Conservation (phyloP, 441 rosid species). For the Melastoma candidum region DNA sequence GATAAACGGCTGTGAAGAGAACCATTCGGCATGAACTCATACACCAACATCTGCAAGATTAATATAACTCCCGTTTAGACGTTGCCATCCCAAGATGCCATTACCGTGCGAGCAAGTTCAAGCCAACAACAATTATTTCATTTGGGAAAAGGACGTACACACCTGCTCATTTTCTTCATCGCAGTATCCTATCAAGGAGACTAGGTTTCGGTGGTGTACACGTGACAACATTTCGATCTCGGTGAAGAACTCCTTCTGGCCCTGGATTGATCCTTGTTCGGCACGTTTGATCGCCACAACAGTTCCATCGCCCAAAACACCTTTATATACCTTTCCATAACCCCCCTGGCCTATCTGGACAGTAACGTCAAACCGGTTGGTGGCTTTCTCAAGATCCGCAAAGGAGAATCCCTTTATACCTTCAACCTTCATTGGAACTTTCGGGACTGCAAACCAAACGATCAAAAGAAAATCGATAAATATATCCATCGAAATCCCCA, state of each 20-base stretch:
- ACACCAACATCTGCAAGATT: constrained; percentile 7
- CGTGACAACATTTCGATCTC: constrained; percentile 5
- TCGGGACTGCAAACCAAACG: background rate
- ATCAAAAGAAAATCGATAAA: background rate
- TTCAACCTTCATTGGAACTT: constrained; percentile 2
- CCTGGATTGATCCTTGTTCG: constrained; percentile 3
- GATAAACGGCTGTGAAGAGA: constrained; percentile 2
- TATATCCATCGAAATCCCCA: background rate
- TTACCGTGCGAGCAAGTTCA: too few relatives aligned
- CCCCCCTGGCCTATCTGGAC: constrained; percentile 8
- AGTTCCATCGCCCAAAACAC: background rate
- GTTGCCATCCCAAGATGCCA: too few relatives aligned
- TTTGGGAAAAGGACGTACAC: background rate
- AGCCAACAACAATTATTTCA: too few relatives aligned
- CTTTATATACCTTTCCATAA: constrained; percentile 4
- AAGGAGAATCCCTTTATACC: constrained; percentile 3
- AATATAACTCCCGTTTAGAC: too few relatives aligned
- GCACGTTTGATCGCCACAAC: constrained; percentile 11
- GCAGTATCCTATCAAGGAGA: constrained; percentile 3
- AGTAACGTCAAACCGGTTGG: background rate
- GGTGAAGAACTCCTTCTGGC: constrained; percentile 4
- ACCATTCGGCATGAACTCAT: constrained; percentile 9
- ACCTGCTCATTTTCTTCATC: constrained; percentile 5
- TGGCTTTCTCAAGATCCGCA: constrained; percentile 6
- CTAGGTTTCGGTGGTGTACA: constrained; percentile 9